These are phyloP conservation scores for Grosmannia penicillata DNA, from an alignment of 2,329 filamentous ascomycete genomes.

Conservation along the genomic window DNA sequence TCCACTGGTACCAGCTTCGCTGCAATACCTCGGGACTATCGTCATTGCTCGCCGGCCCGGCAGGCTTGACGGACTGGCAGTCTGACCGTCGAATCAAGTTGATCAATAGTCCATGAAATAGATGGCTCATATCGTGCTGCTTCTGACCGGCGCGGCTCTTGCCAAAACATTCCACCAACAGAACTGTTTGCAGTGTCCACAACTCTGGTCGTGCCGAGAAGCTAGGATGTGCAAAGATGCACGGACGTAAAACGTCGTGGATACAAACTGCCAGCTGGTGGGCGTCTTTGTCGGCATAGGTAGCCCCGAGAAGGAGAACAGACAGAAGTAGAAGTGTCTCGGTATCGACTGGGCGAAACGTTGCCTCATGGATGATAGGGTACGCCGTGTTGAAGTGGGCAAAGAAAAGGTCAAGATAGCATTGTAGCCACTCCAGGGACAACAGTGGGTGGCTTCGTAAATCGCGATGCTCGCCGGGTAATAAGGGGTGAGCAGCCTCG, in stretches of 20 bases:
- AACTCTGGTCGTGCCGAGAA: constrained; percentile 8
- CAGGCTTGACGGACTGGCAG: constrained; percentile 6
- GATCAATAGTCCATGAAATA: constrained; percentile 10
- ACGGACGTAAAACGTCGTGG: constrained; percentile 9
- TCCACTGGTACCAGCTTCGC: constrained; percentile 5
- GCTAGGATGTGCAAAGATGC: constrained; percentile 8
- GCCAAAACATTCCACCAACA: constrained; percentile 10
- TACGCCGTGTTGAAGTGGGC: constrained; percentile 8
- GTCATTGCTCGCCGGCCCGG: background rate
- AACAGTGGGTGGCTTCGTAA: constrained; percentile 2
- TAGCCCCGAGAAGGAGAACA: constrained; percentile 7
- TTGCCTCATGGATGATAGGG: constrained; percentile 7
- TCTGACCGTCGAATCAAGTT: constrained; percentile 10
- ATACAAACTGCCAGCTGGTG: constrained; percentile 10
- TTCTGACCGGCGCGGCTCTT: constrained; percentile 10
- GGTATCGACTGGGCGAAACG: background rate
- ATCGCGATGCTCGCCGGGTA: background rate
- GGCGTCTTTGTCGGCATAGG: constrained; percentile 9
- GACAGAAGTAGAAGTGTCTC: constrained; percentile 9
- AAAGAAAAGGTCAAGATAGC: constrained; percentile 6
- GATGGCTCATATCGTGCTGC: constrained; percentile 11
- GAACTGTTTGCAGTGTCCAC: constrained; percentile 9
- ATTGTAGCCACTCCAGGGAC: constrained; percentile 4
- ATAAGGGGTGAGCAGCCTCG: background rate
- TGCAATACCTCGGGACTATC: background rate